Evolutionary conservation across 768 basidiomycete genomes (phyloP).

Genomic region (Clitopilus passeckerianus): DNA sequence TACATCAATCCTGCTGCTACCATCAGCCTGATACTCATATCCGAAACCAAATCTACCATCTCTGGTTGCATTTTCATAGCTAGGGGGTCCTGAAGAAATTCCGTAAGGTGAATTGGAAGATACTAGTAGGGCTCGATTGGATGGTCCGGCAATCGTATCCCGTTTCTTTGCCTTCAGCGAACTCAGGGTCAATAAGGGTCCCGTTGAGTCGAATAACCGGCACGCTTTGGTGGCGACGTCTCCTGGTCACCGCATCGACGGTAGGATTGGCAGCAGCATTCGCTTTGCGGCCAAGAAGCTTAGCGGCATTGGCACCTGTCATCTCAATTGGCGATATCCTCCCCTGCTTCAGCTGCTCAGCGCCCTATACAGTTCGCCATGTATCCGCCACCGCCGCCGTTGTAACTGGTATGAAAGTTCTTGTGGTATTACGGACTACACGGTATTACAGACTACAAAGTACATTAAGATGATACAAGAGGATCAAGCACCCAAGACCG

Average conservation of each 20-base stretch:
- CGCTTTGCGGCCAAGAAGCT: conserved; percentile 12
- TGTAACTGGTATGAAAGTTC: too few relatives aligned
- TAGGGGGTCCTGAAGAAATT: not conserved
- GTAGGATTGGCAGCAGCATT: conserved; percentile 1
- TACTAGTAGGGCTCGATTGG: not conserved
- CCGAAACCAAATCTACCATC: not conserved
- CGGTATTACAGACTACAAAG: too few relatives aligned
- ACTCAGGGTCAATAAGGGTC: not conserved
- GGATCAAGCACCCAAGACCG: not conserved
- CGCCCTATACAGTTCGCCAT: too few relatives aligned
- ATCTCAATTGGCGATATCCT: too few relatives aligned
- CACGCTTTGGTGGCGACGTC: not conserved
- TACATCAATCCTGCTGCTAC: not conserved
- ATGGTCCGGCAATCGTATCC: not conserved
- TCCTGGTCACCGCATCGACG: not conserved
- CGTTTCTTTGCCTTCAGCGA: not conserved
- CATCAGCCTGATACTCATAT: not conserved
- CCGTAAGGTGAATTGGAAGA: not conserved
- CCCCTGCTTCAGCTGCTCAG: too few relatives aligned
- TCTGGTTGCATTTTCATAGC: not conserved
- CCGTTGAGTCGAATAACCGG: not conserved
- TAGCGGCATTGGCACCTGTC: too few relatives aligned
- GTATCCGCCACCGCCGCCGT: too few relatives aligned
- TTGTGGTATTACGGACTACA: too few relatives aligned
- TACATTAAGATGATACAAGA: too few relatives aligned